These are phyloP conservation scores for Pleurotus tuoliensis DNA, from an alignment of 768 basidiomycete genomes.

Conservation along the genomic window DNA sequence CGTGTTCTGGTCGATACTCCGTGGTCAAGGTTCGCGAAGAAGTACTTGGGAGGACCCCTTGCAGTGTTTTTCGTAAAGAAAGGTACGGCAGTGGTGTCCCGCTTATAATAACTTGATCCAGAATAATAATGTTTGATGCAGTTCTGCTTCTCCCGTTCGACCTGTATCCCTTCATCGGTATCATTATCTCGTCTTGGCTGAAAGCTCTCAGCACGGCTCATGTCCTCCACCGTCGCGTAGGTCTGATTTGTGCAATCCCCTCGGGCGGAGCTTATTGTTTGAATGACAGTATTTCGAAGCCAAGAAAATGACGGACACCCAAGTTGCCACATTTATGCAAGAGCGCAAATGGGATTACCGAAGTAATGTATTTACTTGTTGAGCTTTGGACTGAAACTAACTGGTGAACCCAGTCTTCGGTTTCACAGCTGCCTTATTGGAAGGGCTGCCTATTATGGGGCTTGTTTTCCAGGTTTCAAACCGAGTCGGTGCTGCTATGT, in stretches of 20 bases:
- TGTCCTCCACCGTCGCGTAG: constrained; percentile 63
- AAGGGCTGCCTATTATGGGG: constrained; percentile 78
- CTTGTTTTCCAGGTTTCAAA: constrained; percentile 83
- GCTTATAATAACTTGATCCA: too few species aligned
- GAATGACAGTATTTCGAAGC: constrained; percentile 70
- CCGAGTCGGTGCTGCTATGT: constrained; percentile 91
- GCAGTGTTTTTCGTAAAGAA: constrained; percentile 41
- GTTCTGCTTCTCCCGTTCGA: constrained; percentile 59
- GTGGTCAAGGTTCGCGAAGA: constrained; percentile 24
- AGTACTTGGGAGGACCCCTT: constrained; percentile 33
- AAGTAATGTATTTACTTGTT: constrained; percentile 33
- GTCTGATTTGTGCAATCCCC: constrained; percentile 16
- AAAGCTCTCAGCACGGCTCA: constrained; percentile 66
- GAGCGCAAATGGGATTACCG: constrained; percentile 90
- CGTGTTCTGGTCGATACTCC: constrained; percentile 25
- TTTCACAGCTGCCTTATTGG: constrained; percentile 77
- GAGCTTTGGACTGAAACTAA: neutral
- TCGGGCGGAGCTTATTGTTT: neutral
- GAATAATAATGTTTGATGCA: constrained; percentile 16
- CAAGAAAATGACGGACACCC: constrained; percentile 74
- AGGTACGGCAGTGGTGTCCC: constrained; percentile 26
- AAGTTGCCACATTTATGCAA: constrained; percentile 75
- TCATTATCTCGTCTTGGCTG: constrained; percentile 56
- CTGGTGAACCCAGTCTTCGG: constrained; percentile 65
- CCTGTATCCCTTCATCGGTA: constrained; percentile 69